Evolutionary conservation across 2,329 filamentous ascomycete species (phyloP).

Genomic region (Botrytis pseudocinerea): DNA sequence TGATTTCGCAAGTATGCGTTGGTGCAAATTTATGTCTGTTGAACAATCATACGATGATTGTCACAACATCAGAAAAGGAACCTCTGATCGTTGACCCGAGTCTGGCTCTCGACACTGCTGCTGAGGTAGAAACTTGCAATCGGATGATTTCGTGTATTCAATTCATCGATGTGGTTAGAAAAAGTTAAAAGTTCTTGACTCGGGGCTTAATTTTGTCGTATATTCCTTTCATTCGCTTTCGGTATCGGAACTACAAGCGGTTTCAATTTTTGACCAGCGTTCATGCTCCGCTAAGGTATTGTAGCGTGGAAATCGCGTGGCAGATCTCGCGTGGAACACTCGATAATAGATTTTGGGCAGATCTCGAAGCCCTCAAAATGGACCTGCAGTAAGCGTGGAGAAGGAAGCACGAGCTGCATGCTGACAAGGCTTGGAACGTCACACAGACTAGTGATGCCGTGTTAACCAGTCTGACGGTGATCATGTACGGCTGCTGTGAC

Average conservation of each 20-base stretch:
- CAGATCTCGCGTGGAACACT: not conserved
- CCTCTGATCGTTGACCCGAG: not conserved
- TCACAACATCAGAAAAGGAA: not conserved
- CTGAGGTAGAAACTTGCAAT: not conserved
- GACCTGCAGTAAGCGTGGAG: not conserved
- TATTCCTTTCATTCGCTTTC: slow-evolving; percentile 6
- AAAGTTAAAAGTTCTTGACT: not conserved
- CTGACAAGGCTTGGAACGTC: not conserved
- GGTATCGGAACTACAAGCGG: not conserved
- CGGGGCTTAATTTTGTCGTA: not conserved
- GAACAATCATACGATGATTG: not conserved
- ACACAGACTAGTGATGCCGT: not conserved
- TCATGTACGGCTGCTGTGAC: not conserved
- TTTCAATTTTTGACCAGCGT: not conserved
- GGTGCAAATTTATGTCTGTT: not conserved
- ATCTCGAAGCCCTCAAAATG: not conserved
- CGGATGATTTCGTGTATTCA: not conserved
- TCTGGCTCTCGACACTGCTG: not conserved
- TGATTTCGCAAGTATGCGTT: not conserved
- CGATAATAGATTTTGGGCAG: not conserved
- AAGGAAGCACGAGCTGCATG: slow-evolving; percentile 1
- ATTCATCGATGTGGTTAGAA: no score
- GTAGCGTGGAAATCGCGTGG: not conserved
- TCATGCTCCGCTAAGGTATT: not conserved
- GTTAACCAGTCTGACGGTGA: not conserved